Evolutionary conservation across 2,329 filamentous ascomycete species (phyloP), one percentile per base, ranked within the genome.

Genomic region (Lachnellula cervina): DNA sequence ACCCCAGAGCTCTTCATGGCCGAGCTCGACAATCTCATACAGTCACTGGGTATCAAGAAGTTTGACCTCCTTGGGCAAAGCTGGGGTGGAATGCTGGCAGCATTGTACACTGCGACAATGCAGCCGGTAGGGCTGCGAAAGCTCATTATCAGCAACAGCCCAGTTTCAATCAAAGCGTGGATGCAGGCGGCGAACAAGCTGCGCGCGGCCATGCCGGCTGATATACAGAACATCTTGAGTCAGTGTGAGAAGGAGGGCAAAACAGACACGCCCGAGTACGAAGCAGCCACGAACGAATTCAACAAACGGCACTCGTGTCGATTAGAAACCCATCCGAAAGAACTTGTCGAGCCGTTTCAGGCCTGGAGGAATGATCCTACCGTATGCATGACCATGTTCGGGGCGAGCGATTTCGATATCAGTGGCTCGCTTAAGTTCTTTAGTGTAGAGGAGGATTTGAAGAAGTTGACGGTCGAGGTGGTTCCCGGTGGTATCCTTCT

Each of bases 1-100:
- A 71, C 69, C 0, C 56, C 71, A 0, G 68, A 74, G 5, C 69
- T 81, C 4, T 81, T 80, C 68, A 68, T 73, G 38, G 64, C 64
- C 16, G 78, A 81, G 62, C 71, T 81, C 1, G 71, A 78, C 38
- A 80, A 78, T 53, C 19, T 54, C 5, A 17, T 6, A 11, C 14
- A 40, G n/a, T 6, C 37, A 14, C 37, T 40, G 14, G n/a, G 5
- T 6, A 40, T 40, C 6, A 5, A 17, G 13, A 40, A 9, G 2
- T 38, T 53, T 16, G 43, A 53, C 40, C 13, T 53, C 2, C n/a
- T 48, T 19, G 51, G 51, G 13, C 51, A 53, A 11, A 38, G 28
- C 11, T 53, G 51, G 51, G 51, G 51, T 6, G 51, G 51, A 2
- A 42, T 53, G 19, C 21, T 53, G 4, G 44, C 44, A 5, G 34